Percentiles rank a stretch among this genome's conserved stretches.
Evolutionary conservation across 805 yeast species (phyloP).

Genomic region (Candida quercuum): DNA sequence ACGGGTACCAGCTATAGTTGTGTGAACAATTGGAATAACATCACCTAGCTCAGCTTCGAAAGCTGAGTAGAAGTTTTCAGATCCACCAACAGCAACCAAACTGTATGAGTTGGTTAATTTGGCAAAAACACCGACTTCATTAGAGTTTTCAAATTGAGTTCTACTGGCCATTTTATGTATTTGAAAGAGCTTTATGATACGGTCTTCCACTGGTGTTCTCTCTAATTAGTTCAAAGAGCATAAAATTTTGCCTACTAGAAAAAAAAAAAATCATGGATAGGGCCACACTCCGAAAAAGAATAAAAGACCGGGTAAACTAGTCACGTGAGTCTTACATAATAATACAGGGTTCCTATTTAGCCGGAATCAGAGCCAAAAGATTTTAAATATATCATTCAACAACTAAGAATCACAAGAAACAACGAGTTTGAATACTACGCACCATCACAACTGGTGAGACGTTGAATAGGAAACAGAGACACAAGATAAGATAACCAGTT

Average conservation of each 20-base stretch:
- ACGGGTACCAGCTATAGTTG: conserved; percentile 97
- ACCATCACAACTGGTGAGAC: no score
- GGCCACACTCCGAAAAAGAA: background rate
- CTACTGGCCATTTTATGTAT: conserved; percentile 51
- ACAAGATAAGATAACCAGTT: no score
- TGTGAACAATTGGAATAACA: conserved; percentile 91
- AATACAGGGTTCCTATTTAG: no score
- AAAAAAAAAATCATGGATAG: background rate
- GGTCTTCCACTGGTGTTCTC: background rate
- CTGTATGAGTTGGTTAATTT: conserved; percentile 95
- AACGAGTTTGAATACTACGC: no score
- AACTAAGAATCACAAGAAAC: no score
- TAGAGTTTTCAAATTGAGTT: conserved; percentile 79
- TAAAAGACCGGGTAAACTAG: background rate
- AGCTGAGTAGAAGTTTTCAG: conserved; percentile 83
- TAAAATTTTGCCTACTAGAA: background rate
- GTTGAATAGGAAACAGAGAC: no score
- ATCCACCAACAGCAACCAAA: conserved; percentile 95
- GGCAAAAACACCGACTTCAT: conserved; percentile 91
- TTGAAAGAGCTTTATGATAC: background rate
- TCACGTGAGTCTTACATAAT: no score
- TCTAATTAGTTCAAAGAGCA: no score
- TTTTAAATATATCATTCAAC: no score
- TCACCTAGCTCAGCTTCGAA: conserved; percentile 98
- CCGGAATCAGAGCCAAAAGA: no score